Base-by-base conservation (phyloP, 371 early-diverging fungal species). In the Mucor mucedo region DNA sequence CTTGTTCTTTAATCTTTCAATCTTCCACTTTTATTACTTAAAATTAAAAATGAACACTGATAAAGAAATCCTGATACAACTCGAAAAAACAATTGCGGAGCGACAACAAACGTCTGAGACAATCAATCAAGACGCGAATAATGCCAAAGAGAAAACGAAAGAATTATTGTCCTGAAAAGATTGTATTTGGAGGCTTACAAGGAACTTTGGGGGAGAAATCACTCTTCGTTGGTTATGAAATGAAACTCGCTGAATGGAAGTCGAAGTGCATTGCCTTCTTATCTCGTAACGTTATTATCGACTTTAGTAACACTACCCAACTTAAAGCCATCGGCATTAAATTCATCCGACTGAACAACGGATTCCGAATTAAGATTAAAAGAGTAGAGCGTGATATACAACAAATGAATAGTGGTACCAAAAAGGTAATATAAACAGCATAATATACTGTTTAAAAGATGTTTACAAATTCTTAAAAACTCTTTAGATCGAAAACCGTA, bases 401-500 rank as follows among this genome's bases (percentile, higher is more conserved):
- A 60, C 29, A 60, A 60, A 14, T 60, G 30, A 9, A 60, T 32
- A 60, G 30, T 16, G 60, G 40, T 60, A 60, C 60, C n/a, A 44
- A 44, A 47, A 62, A 62, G 55, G 57, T 56, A 62, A 55, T 2
- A 53, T 63, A 63, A 55, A 55, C 57, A 56, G 27, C 42, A 50
- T 39, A 56, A 56, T 33, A 16, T 63, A 63, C 57, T 50, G 50
- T 50, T 35, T 63, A 41, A 56, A 63, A 52, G 21, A 63, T 21
- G 21, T 50, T 57, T 63, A 56, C 63, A 56, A 40, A 56, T 63
- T 40, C 56, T 56, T 0, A 28, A 60, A 41, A 52, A 52, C 28
- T 3, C 10, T 63, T 63, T 63, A 63, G 63, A 63, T 57, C 27
- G 63, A 63, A 62, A 62, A 55, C 62, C 55, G 49, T 39, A 48